phyloP scores from a whole-genome alignment of 345 rosid species.

The Acer campestre region DNA sequence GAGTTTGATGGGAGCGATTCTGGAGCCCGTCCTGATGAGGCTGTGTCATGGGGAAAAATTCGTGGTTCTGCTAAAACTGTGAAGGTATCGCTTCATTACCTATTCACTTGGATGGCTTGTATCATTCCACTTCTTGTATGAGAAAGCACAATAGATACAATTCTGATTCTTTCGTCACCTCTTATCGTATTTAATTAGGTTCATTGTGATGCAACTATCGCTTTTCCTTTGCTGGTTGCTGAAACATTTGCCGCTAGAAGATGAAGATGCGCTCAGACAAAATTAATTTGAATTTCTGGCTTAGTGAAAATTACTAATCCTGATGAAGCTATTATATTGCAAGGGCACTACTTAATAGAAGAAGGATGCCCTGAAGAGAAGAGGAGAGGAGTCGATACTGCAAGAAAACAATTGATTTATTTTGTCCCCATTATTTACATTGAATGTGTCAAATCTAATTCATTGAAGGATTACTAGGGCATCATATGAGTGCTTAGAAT shows the following conservation, averaged over 20 bases:
- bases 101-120: neutral
- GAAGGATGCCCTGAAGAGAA: neutral
- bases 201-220: slow-evolving; percentile 95
- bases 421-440: neutral
- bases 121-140: neutral
- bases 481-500: neutral
- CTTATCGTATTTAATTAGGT: slow-evolving; percentile 47
- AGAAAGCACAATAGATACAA: neutral
- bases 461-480: neutral
- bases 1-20: slow-evolving; percentile 99
- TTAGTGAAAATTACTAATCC: neutral
- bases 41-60: slow-evolving; percentile 95
- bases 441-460: neutral
- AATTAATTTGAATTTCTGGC: slow-evolving; percentile 10
- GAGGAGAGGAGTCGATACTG: too few relatives aligned
- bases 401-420: neutral
- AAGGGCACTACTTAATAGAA: neutral
- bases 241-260: slow-evolving; percentile 81
- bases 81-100: slow-evolving; percentile 47
- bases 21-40: slow-evolving; percentile 95
- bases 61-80: slow-evolving; percentile 81
- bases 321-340: neutral
- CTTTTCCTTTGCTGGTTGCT: slow-evolving; percentile 87
- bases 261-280: slow-evolving; percentile 14
- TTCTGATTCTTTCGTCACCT: neutral